Percentiles rank a stretch among this genome's conserved stretches.
Conservation (phyloP, 441 rosid species). For the Jatropha podagrica region DNA sequence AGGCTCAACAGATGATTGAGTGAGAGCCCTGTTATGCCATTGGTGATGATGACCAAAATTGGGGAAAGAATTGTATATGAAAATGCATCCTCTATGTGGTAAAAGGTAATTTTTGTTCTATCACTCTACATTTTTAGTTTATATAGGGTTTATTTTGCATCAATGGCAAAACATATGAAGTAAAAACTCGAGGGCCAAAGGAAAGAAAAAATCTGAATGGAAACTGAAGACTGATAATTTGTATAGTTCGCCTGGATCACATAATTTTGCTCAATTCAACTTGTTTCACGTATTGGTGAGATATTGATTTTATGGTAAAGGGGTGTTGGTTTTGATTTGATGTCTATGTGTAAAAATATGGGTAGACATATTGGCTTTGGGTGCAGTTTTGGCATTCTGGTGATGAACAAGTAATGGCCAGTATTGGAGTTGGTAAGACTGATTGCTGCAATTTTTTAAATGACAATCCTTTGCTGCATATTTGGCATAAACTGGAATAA, state of each 20-base stretch:
- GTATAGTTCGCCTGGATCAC: not conserved
- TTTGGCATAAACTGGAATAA: no score
- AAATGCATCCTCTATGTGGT: slow-evolving; percentile 1
- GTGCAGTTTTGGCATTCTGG: not conserved
- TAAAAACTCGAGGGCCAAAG: not conserved
- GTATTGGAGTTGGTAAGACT: not conserved
- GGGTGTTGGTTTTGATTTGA: not conserved
- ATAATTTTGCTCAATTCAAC: not conserved
- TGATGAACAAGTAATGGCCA: not conserved
- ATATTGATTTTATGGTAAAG: not conserved
- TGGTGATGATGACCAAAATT: slow-evolving; percentile 29
- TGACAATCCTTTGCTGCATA: not conserved
- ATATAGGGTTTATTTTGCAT: not conserved
- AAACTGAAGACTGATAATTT: not conserved
- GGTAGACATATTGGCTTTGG: no score
- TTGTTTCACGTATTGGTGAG: not conserved
- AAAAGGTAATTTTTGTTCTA: slow-evolving; percentile 12
- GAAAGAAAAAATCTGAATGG: not conserved
- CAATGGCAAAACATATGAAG: not conserved
- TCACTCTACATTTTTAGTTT: not conserved
- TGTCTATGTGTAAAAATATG: not conserved
- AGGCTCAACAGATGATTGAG: slow-evolving; percentile 27
- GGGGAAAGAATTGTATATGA: slow-evolving; percentile 26
- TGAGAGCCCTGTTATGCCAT: slow-evolving; percentile 26
- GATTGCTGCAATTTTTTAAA: not conserved